phyloP scores from a whole-genome alignment of 1,284 basidiomycete species.

The Phellopilus nigrolimitatus region DNA sequence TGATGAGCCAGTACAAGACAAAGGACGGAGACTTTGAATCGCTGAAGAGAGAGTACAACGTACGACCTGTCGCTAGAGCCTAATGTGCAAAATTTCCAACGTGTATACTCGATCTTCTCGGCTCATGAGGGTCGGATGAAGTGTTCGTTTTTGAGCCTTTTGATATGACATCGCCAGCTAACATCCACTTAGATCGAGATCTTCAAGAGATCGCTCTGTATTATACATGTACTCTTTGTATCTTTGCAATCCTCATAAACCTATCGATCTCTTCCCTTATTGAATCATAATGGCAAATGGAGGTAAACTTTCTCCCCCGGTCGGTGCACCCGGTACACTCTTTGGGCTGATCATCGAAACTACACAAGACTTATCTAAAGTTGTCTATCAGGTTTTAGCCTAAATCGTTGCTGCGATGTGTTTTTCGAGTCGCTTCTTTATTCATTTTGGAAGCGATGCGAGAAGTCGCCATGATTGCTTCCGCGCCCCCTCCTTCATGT shows the following conservation, averaged over 20 bases:
- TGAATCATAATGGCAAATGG: no score
- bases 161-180: background rate
- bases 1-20: constrained; percentile 81
- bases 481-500: background rate
- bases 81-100: no score
- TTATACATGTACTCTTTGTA: background rate
- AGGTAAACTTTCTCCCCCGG: no score
- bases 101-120: no score
- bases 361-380: background rate
- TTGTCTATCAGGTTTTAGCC: background rate
- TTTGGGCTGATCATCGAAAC: background rate
- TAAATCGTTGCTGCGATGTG: background rate
- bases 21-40: constrained; percentile 83
- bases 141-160: background rate
- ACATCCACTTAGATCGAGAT: background rate
- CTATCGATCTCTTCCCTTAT: background rate
- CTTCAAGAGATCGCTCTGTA: background rate
- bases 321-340: no score
- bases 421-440: background rate
- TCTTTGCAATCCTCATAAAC: background rate
- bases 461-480: background rate
- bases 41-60: constrained; percentile 81
- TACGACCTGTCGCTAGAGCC: constrained; percentile 47
- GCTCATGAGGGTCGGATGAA: no score
- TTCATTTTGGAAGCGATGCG: background rate